phyloP scores from a whole-genome alignment of 148 eudicot genomes.

The Cornus florida region DNA sequence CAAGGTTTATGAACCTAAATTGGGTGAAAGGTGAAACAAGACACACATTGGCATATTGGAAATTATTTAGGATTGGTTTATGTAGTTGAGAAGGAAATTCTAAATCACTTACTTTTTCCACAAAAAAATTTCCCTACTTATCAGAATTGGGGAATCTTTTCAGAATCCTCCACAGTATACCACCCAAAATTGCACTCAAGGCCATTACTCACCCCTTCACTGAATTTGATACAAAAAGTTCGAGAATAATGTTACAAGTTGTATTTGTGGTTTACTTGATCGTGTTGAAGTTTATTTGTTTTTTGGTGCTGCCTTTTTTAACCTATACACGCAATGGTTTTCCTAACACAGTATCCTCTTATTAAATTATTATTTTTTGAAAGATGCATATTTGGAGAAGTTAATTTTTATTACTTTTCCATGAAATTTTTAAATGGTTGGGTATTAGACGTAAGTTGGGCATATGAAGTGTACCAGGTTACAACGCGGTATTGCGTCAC shows the following conservation, averaged over 20 bases:
- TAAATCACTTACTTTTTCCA: too few relatives aligned
- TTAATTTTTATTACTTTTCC: too few relatives aligned
- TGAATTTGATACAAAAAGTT: too few relatives aligned
- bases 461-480: background rate
- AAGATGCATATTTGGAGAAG: background rate
- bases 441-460: background rate
- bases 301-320: background rate
- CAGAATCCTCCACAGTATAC: background rate
- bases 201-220: background rate
- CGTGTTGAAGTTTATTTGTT: background rate
- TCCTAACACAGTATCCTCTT: background rate
- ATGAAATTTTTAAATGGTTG: too few relatives aligned
- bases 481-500: too few relatives aligned
- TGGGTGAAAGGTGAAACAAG: too few relatives aligned
- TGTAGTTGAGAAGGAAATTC: too few relatives aligned
- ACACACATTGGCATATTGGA: too few relatives aligned
- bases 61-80: too few relatives aligned
- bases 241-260: background rate
- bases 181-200: background rate
- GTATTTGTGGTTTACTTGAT: background rate
- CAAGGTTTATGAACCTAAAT: too few relatives aligned
- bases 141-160: background rate
- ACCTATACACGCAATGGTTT: too few relatives aligned
- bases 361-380: background rate
- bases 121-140: background rate